phyloP scores from a whole-genome alignment of 2,329 filamentous ascomycete species.

The Juglanconis oblonga region DNA sequence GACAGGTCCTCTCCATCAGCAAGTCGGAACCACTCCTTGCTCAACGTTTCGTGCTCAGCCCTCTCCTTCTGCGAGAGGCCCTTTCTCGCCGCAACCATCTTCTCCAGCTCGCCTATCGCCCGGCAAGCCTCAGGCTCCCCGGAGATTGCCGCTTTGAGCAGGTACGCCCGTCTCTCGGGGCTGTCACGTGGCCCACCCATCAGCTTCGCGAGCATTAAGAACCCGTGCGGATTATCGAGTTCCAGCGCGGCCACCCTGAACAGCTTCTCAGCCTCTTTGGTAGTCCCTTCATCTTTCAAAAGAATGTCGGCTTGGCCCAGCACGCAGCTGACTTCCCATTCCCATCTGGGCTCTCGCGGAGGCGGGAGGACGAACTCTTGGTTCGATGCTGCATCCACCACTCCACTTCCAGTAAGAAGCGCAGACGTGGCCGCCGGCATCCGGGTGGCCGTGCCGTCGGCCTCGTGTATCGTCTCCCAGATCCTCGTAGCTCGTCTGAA shows the following conservation, averaged over 20 bases:
- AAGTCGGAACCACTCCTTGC: conserved; percentile 26
- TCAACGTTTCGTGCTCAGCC: conserved; percentile 21
- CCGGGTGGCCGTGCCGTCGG: not conserved
- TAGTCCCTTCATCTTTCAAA: conserved; percentile 10
- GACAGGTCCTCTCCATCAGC: conserved; percentile 6
- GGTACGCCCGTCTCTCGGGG: conserved; percentile 23
- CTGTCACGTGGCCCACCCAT: conserved; percentile 21
- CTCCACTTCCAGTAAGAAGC: not conserved
- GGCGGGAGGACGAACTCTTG: not conserved
- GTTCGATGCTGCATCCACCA: conserved; percentile 2
- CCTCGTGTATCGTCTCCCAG: not conserved
- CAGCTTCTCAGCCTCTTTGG: conserved; percentile 22
- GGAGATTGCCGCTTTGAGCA: conserved; percentile 32
- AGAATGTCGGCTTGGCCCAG: conserved; percentile 28
- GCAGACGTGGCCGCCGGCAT: not conserved
- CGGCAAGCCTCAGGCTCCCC: conserved; percentile 25
- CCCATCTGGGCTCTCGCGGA: conserved; percentile 28
- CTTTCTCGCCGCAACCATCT: conserved; percentile 13
- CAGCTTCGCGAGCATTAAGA: conserved; percentile 26
- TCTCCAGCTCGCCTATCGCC: conserved; percentile 24
- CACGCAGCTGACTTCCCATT: conserved; percentile 32
- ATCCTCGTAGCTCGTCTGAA: conserved; percentile 3
- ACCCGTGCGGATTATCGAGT: conserved; percentile 28
- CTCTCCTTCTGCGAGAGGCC: conserved; percentile 14
- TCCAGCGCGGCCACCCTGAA: conserved; percentile 27